A percentile compares a stretch with the other conserved stretches of the same genome.
Conservation (phyloP, 192 early-diverging fungal genomes). For the Martensiomyces pterosporus region DNA sequence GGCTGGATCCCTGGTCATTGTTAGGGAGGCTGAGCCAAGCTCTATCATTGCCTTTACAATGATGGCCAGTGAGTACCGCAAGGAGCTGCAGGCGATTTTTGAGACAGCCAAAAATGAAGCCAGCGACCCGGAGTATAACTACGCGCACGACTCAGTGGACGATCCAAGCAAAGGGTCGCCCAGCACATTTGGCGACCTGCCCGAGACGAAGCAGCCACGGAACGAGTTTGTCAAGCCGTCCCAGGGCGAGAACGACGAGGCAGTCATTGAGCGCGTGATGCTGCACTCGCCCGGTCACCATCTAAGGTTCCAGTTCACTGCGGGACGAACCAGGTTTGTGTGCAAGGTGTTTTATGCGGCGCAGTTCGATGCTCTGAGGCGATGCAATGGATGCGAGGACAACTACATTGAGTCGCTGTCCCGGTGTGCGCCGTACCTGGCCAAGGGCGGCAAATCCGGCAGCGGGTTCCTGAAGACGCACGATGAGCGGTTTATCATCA, state of each 20-base stretch:
- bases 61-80: conserved; percentile 51
- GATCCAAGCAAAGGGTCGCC: background rate
- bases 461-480: conserved; percentile 85
- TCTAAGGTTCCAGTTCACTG: conserved; percentile 56
- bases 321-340: conserved; percentile 70
- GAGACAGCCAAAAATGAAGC: conserved; percentile 18
- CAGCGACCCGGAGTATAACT: background rate
- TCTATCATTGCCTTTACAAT: conserved; percentile 91
- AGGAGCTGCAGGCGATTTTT: conserved; percentile 29
- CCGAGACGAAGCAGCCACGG: conserved; percentile 8
- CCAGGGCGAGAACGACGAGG: conserved; percentile 8
- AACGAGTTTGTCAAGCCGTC: conserved; percentile 27
- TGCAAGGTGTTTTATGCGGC: conserved; percentile 91
- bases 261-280: conserved; percentile 30
- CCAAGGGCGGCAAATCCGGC: conserved; percentile 86
- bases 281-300: conserved; percentile 37
- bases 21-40: conserved; percentile 88
- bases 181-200: background rate
- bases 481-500: conserved; percentile 90
- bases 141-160: too few species aligned
- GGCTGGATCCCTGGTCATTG: conserved; percentile 76
- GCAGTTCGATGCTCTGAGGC: conserved; percentile 87
- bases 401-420: conserved; percentile 81
- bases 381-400: conserved; percentile 78
- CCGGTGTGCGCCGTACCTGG: conserved; percentile 82